A percentile compares a stretch with the other conserved stretches of the same genome.
These are phyloP conservation scores for Telopea speciosissima DNA, from an alignment of 177 flowering plant species.

Conservation along the genomic window DNA sequence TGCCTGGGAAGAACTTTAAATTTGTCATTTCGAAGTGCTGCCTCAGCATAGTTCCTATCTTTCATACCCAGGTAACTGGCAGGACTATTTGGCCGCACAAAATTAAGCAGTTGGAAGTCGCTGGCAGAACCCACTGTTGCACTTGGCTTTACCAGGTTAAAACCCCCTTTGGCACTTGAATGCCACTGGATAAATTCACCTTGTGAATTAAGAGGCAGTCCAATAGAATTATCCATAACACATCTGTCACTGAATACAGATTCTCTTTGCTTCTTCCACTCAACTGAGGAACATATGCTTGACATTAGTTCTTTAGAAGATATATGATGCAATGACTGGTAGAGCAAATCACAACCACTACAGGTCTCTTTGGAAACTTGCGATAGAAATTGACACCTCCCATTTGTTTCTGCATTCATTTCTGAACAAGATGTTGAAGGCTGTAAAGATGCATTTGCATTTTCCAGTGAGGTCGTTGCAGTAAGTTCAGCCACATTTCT, in stretches of 20 bases:
- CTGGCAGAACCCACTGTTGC: constrained; percentile 13
- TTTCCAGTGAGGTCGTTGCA: constrained; percentile 13
- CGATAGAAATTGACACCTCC: constrained; percentile 13
- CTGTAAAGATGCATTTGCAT: constrained; percentile 15
- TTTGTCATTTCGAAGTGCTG: constrained; percentile 17
- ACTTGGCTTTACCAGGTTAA: constrained; percentile 20
- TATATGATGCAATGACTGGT: constrained; percentile 20
- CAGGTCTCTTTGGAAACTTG: constrained; percentile 9
- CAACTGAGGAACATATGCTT: constrained; percentile 20
- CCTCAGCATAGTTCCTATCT: constrained; percentile 17
- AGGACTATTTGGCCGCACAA: constrained; percentile 6
- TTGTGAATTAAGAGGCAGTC: constrained; percentile 67
- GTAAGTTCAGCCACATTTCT: constrained; percentile 18
- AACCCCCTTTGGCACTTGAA: constrained; percentile 27
- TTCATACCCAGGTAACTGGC: constrained; percentile 13
- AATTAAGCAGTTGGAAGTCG: constrained; percentile 16
- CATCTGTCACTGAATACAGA: constrained; percentile 16
- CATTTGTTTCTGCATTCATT: constrained; percentile 16
- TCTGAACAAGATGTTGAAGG: constrained; percentile 16
- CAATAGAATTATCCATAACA: constrained; percentile 28
- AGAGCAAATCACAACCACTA: constrained; percentile 9
- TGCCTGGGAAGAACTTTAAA: constrained; percentile 21
- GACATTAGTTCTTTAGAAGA: constrained; percentile 24
- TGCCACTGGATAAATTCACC: constrained; percentile 43
- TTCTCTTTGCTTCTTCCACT: constrained; percentile 23